Percentiles rank a stretch among this genome's conserved stretches.
Conservation (phyloP, 148 eudicot genomes). For the Chenopodium suecicum region DNA sequence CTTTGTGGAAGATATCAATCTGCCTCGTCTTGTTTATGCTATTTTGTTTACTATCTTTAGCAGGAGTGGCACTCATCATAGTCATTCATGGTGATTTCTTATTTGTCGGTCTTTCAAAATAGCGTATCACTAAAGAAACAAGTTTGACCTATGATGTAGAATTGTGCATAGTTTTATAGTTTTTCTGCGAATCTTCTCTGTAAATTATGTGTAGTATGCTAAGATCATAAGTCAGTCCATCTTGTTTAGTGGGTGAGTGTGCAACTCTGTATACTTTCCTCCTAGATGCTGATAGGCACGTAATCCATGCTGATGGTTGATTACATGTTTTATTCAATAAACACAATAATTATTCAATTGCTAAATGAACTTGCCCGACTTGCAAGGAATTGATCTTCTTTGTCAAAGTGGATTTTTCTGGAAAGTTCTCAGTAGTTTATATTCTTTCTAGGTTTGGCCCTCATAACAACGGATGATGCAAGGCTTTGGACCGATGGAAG, state of each 20-base stretch:
- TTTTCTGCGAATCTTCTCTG: not conserved
- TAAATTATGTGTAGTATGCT: too few species aligned
- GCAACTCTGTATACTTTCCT: not conserved
- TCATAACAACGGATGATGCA: conserved; percentile 76
- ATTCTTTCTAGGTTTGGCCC: conserved; percentile 66
- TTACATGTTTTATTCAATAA: not conserved
- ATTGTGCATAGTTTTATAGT: too few species aligned
- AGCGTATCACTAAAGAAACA: too few species aligned
- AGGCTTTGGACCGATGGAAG: conserved; percentile 95
- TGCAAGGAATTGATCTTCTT: conserved; percentile 1
- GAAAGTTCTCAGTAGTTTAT: conserved; percentile 5
- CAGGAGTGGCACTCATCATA: too few species aligned
- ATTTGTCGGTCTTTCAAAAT: too few species aligned
- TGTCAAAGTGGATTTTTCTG: not conserved
- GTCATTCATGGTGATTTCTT: too few species aligned
- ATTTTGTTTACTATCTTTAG: too few species aligned
- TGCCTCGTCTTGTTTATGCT: too few species aligned
- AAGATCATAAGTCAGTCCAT: not conserved
- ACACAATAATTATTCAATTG: not conserved
- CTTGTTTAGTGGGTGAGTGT: not conserved
- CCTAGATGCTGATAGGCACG: not conserved
- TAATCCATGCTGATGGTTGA: not conserved
- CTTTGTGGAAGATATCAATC: not conserved
- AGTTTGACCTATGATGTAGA: too few species aligned
- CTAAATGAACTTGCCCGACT: not conserved